Base-by-base conservation (phyloP, 305 asterid genomes). In the Plantago coronopus region DNA sequence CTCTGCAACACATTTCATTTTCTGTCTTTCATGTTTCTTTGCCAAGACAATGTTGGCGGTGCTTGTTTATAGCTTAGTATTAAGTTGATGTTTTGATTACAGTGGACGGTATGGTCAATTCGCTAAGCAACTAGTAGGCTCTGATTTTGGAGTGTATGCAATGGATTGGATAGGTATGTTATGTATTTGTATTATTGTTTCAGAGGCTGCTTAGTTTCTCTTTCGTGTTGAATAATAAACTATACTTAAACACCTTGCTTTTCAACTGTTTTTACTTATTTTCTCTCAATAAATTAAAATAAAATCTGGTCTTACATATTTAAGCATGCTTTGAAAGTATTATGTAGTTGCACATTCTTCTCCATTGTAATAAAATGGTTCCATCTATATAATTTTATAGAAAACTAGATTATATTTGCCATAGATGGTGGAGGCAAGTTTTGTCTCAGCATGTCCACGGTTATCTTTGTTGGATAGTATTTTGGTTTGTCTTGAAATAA, bases 141-240 rank as follows among this genome's bases (percentile, higher is more conserved):
- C 76, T 79, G 72, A 82, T 71, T 89, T 80, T 62, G 96, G 95
- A 66, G 99, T 89, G 66, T 89, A 83, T 70, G 99, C 94, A 59
- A 80, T 93, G 97, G 99, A 93, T 75, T 93, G 97, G 97, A 89
- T 85, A 61, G 98, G 96, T 87, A 72, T 53, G 66, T 60, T 21
- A 31, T 31, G 3, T 31, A 7, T 31, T 31, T 21, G 0, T 42
- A n/a, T 2, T 1, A 6, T 37, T 5, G 4, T 60, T 64, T 37
- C 27, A 17, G 50, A 19, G 14, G 38, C 14, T 67, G 46, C 17
- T 47, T 7, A 5, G 25, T 51, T 34, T 29, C 25, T n/a, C n/a
- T n/a, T n/a, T n/a, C n/a, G n/a, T n/a, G n/a, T n/a, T n/a, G n/a
- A n/a, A n/a, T n/a, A n/a, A n/a, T n/a, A n/a, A n/a, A n/a, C n/a